Evolutionary conservation across 1,284 basidiomycete species (phyloP), one percentile per base, ranked within the genome.

Genomic region (Ceratobasidium theobromae): DNA sequence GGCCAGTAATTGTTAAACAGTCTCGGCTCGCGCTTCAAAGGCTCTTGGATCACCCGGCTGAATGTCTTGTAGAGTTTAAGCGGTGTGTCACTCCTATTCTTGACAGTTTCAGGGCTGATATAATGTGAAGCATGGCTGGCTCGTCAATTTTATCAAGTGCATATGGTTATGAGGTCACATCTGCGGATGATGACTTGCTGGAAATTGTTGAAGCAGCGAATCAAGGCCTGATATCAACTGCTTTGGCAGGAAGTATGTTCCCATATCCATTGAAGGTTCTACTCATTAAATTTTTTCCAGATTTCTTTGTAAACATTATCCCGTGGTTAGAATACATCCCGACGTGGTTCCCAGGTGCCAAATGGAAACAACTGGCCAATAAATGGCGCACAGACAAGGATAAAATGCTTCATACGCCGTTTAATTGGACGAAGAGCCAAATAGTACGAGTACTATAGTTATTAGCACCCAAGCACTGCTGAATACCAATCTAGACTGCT

Each of bases 281-380:
- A n/a, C n/a, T n/a, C n/a, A n/a, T n/a, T n/a, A n/a, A n/a, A n/a
- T n/a, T 32, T 32, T 14, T 30, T 30, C 23, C 23, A 58, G 55
- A 58, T 30, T 58, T 58, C 55, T 58, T 43, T 28, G 57, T 60
- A 4, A 60, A 60, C 14, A 35, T 45, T 16, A 33, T 60, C 25
- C 45, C 57, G 2, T 60, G 43, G 45, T 18, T 68, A 5, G 51
- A 65, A 25, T 57, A 65, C 16, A 23, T 68, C 16, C 67, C 67
- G 0, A 23, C 32, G 21, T 68, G 67, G 67, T 40, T 65, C n/a
- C 67, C 67, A 8, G 67, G 67, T 14, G 53, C 67, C 4, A 35
- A 48, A 43, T 68, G 54, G 52, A 68, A 68, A 32, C 60, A 53
- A 16, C 46, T 65, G 11, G 67, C 60, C 1, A 41, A 51, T 18